Conservation (phyloP, 2,329 filamentous ascomycete species). For the Apiospora hydei region DNA sequence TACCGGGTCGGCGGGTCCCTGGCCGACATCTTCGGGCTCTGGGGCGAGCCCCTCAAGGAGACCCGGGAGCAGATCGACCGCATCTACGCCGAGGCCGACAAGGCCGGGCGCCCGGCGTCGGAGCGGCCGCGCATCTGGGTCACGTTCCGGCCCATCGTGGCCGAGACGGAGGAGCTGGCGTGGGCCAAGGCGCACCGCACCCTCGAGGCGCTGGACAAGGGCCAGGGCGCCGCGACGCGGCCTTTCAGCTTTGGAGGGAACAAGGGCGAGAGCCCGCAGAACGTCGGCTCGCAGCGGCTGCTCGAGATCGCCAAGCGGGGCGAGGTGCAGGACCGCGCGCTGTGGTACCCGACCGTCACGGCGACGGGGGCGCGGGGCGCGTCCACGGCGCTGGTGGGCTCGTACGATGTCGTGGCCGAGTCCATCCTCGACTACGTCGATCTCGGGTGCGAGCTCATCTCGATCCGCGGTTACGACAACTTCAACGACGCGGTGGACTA, state of each 20-base stretch:
- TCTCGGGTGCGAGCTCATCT: slow-evolving; percentile 63
- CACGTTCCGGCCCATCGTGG: slow-evolving; percentile 67
- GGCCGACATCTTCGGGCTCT: slow-evolving; percentile 69
- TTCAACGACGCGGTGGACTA: slow-evolving; percentile 67
- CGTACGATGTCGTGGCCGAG: slow-evolving; percentile 58
- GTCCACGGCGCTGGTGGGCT: slow-evolving; percentile 65
- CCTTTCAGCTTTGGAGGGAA: neutral
- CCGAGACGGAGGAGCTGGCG: slow-evolving; percentile 67
- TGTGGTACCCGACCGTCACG: slow-evolving; percentile 70
- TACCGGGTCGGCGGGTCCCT: slow-evolving; percentile 66
- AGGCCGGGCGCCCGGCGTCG: slow-evolving; percentile 54
- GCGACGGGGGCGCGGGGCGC: slow-evolving; percentile 66
- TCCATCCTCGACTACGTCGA: slow-evolving; percentile 65
- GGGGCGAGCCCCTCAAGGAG: slow-evolving; percentile 70
- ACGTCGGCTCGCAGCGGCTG: slow-evolving; percentile 65
- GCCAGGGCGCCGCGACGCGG: neutral
- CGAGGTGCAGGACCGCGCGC: slow-evolving; percentile 65
- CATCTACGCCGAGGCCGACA: slow-evolving; percentile 65
- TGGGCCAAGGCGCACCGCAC: slow-evolving; percentile 67
- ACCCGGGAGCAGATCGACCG: slow-evolving; percentile 68
- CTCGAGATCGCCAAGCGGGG: slow-evolving; percentile 63
- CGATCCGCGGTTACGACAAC: slow-evolving; percentile 68
- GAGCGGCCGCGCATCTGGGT: slow-evolving; percentile 69
- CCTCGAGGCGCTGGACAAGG: slow-evolving; percentile 55
- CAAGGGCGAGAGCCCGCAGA: slow-evolving; percentile 51